These are phyloP conservation scores for Rubia peregrina DNA, from an alignment of 305 asterid species.

Conservation along the genomic window DNA sequence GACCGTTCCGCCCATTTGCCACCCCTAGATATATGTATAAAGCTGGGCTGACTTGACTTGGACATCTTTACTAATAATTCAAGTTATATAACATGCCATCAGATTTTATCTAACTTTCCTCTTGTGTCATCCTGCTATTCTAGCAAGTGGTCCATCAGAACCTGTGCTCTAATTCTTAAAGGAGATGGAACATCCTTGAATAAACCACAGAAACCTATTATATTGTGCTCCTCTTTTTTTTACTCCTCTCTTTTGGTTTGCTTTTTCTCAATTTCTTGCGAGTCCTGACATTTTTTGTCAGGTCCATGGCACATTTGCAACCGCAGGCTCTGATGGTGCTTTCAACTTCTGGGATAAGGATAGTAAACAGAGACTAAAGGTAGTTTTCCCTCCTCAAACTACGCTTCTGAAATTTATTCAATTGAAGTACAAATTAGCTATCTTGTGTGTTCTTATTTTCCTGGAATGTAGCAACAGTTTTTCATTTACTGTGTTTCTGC, in stretches of 20 bases:
- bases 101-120: neutral
- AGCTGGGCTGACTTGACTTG: constrained; percentile 1
- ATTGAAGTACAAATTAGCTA: neutral
- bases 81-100: neutral
- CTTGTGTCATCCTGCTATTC: neutral
- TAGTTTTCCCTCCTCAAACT: constrained; percentile 19
- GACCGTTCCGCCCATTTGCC: no score
- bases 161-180: neutral
- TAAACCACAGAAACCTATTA: neutral
- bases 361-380: constrained; percentile 96
- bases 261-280: neutral
- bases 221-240: neutral
- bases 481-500: neutral
- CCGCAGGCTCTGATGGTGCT: constrained; percentile 93
- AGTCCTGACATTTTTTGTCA: constrained; percentile 25
- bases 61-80: neutral
- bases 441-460: neutral
- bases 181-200: neutral
- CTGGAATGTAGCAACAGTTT: neutral
- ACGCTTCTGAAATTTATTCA: neutral
- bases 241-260: neutral
- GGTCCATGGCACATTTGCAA: constrained; percentile 81
- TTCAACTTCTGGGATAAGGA: constrained; percentile 95
- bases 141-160: neutral
- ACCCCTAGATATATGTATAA: neutral